Evolutionary conservation across 1,139 yeast genomes (phyloP), one percentile per base, ranked within the genome.

Genomic region (Saccharomycopsis crataegensis): DNA sequence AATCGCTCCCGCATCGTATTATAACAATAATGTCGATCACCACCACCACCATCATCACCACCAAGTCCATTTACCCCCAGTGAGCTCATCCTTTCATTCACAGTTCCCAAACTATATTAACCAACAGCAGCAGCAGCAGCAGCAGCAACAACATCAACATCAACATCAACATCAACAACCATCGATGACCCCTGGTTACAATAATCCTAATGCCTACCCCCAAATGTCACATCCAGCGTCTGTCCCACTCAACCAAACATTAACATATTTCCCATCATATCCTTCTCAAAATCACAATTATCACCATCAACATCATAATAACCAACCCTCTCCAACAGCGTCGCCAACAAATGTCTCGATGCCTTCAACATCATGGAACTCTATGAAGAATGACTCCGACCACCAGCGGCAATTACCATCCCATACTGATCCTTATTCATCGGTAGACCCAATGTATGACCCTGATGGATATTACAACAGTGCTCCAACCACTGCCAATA

Each of bases 401-500:
- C 28, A 22, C 28, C 28, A 22, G 28, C 28, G 28, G 4, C 28
- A 22, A 22, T 22, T 22, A 4, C 28, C 28, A 22, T 37, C 41
- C 41, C 14, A 12, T 4, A 37, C 2, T 14, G 41, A 14, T 14
- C 41, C 41, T 37, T 12, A 14, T 37, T 37, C 41, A n/a, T 28
- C 46, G 4, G 16, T 51, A 3, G 54, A 51, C 14, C 50, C 54
- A 28, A 46, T 51, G 46, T 51, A 47, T 33, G 36, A 51, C 28
- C 46, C 54, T 8, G 54, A 51, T 36, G 53, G 51, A 12, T 51
- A 48, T 43, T 51, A 22, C 28, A 22, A 22, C 4, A 22, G 28
- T 22, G 45, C 37, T 14, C 50, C 7, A 11, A 14, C 9, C 22
- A 17, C 22, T 12, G 17, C n/a, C 51, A 49, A 43, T 49, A 49